Evolutionary conservation across 306 rosid species (phyloP), one percentile per base, ranked within the genome.

Genomic region (Alnus glutinosa): DNA sequence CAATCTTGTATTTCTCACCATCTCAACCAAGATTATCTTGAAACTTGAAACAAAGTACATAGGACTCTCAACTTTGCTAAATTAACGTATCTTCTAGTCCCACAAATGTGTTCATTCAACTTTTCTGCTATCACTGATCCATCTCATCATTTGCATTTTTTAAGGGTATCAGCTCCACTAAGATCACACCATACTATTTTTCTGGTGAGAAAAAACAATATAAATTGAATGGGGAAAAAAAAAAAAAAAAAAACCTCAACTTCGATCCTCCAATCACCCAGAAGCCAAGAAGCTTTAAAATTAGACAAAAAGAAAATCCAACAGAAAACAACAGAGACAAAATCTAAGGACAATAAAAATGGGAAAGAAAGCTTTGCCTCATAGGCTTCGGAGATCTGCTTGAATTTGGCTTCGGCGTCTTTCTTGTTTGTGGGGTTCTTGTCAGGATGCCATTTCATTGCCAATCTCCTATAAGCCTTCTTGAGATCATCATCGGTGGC

Each of bases 371-470:
- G 54, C 62, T 57, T 86, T 86, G 84, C 98, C 97, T 90, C 97
- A 73, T 95, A 95, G 37, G 97, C 98, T 80, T 95, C 98, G 54
- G 98, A 92, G 82, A 95, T 95, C 82, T 92, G 88, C 92, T 95
- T 95, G 95, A 95, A 95, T 74, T 89, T 90, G 87, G 97, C 94
- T 84, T 92, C 98, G 67, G 98, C 98, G 85, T 92, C 98, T 79
- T 90, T 91, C 67, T 92, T 95, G 85, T 79, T 78, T 74, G 77
- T 90, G 44, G 93, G 98, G 79, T 95, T 95, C 89, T 95, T 95
- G 62, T 95, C 98, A 79, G 98, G 98, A 67, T 95, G 98, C 98
- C 98, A 95, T 92, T 94, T 94, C 97, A 94, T 92, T 11, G 97
- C 97, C 90, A 92, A 86, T 70, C 77, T 91, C 76, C 98, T 86